phyloP scores from a whole-genome alignment of 129 eudicot genomes.

The Artemisia argyi region DNA sequence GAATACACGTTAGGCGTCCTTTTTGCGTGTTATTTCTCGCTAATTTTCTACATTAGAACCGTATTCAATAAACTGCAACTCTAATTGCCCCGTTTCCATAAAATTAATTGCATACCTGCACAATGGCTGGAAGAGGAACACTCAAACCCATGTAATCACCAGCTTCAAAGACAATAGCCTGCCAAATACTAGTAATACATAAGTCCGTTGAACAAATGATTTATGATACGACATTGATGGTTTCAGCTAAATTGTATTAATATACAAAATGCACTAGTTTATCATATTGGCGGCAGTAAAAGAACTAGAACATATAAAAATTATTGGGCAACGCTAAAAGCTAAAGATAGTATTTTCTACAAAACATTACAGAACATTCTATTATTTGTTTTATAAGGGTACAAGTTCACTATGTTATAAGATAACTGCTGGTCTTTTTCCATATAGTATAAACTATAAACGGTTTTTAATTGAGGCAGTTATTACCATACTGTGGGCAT shows the following conservation, averaged over 20 bases:
- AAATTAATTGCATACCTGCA: conserved; percentile 61
- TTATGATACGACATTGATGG: conserved; percentile 7
- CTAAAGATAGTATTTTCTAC: too few relatives aligned
- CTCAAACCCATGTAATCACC: conserved; percentile 60
- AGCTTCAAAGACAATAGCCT: conserved; percentile 79
- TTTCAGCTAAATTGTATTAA: not conserved
- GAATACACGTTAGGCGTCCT: not conserved
- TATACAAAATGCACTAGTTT: not conserved
- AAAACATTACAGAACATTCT: too few relatives aligned
- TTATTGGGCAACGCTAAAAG: too few relatives aligned
- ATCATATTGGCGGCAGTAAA: not conserved
- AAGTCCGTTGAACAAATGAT: not conserved
- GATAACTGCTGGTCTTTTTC: not conserved
- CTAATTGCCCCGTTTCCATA: not conserved
- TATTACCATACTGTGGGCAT: conserved; percentile 93
- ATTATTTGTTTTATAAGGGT: too few relatives aligned
- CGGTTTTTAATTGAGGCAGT: not conserved
- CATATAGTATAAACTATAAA: not conserved
- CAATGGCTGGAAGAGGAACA: conserved; percentile 96
- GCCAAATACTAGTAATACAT: conserved; percentile 31
- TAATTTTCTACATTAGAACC: not conserved
- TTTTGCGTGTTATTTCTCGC: not conserved
- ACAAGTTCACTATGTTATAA: not conserved
- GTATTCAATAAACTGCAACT: not conserved
- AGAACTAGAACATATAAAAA: not conserved